phyloP scores from a whole-genome alignment of 225 moss, liverwort and hornwort species.

The Straminergon stramineum region DNA sequence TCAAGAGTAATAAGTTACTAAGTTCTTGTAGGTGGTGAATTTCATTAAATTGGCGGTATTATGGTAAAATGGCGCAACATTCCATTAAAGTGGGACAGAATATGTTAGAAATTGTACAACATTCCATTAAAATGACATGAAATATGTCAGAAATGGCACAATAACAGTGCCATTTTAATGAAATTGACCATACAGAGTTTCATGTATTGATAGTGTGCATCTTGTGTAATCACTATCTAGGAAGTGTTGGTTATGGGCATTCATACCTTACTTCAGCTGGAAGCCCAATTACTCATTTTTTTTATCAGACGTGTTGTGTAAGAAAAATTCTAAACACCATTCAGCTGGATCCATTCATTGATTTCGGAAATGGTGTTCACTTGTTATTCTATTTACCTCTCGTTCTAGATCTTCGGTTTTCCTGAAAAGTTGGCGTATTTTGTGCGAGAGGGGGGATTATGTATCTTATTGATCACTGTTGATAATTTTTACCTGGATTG shows the following conservation, averaged over 20 bases:
- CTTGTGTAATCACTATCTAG: neutral
- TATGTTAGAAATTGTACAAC: no score
- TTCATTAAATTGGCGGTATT: no score
- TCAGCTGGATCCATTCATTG: neutral
- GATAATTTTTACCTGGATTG: no score
- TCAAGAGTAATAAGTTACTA: neutral
- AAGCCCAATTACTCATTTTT: neutral
- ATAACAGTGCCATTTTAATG: no score
- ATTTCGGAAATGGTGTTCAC: neutral
- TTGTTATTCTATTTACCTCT: neutral
- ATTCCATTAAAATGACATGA: no score
- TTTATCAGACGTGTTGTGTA: neutral
- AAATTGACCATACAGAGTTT: no score
- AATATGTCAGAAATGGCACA: no score
- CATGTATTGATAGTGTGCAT: neutral
- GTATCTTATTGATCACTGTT: neutral
- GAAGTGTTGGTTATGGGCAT: neutral
- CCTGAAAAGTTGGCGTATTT: neutral
- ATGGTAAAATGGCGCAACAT: no score
- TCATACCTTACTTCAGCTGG: neutral
- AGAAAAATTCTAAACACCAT: neutral
- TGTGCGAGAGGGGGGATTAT: neutral
- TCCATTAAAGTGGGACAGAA: no score
- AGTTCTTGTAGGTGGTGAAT: no score
- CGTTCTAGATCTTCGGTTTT: neutral